Evolutionary conservation across 2,329 filamentous ascomycete genomes (phyloP).

Genomic region (Diaporthe eres): DNA sequence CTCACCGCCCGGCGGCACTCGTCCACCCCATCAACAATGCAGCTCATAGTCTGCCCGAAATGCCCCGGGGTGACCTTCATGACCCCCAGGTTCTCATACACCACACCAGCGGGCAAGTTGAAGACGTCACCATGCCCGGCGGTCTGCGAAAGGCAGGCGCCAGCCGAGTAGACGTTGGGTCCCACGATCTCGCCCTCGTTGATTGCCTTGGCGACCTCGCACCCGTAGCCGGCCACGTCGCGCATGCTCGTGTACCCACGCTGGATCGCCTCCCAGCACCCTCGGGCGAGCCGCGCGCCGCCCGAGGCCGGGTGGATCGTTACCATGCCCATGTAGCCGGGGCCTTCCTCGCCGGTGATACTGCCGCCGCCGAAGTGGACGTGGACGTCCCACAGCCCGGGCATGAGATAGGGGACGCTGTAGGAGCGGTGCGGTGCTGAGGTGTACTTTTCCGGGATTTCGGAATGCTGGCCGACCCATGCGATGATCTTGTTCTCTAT

Average conservation of each 20-base stretch:
- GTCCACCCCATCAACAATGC: slow-evolving; percentile 56
- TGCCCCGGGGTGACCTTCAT: slow-evolving; percentile 49
- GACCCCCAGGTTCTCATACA: slow-evolving; percentile 53
- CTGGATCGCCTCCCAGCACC: slow-evolving; percentile 56
- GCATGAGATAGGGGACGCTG: slow-evolving; percentile 51
- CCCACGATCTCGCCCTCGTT: slow-evolving; percentile 52
- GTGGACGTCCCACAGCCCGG: slow-evolving; percentile 54
- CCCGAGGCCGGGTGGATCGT: slow-evolving; percentile 49
- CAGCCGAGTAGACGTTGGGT: slow-evolving; percentile 51
- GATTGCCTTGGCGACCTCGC: slow-evolving; percentile 51
- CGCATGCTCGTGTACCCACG: slow-evolving; percentile 54
- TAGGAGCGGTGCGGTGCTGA: slow-evolving; percentile 46
- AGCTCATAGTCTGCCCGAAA: slow-evolving; percentile 45
- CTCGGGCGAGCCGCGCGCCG: slow-evolving; percentile 51
- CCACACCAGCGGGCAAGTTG: slow-evolving; percentile 51
- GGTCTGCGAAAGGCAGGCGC: slow-evolving; percentile 53
- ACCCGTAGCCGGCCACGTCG: slow-evolving; percentile 52
- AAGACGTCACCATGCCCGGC: slow-evolving; percentile 55
- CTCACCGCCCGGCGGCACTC: slow-evolving; percentile 57
- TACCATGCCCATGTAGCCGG: slow-evolving; percentile 44
- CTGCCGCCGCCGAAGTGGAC: slow-evolving; percentile 50
- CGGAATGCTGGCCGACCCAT: slow-evolving; percentile 53
- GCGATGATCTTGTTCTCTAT: slow-evolving; percentile 54
- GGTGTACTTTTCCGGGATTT: slow-evolving; percentile 50
- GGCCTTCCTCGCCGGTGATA: slow-evolving; percentile 36